Conservation (phyloP, 2,329 filamentous ascomycete species). For the Elsinoe necatrix region DNA sequence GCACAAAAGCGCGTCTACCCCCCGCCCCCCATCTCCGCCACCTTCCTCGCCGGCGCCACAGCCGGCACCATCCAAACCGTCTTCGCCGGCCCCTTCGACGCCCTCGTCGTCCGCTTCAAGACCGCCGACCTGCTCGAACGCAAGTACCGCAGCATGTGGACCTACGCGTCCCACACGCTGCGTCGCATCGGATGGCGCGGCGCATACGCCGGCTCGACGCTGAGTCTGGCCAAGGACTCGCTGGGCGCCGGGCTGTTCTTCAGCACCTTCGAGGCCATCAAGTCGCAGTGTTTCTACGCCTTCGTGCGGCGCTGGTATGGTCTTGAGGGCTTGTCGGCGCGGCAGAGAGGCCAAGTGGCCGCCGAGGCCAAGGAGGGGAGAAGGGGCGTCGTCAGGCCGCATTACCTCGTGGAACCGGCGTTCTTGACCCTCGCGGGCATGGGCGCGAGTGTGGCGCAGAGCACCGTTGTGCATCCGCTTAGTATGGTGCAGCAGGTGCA, state of each 20-base stretch:
- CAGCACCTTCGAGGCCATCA: slow-evolving; percentile 65
- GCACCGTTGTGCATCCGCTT: slow-evolving; percentile 62
- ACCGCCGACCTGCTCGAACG: slow-evolving; percentile 51
- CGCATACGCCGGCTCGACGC: slow-evolving; percentile 63
- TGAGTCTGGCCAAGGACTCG: slow-evolving; percentile 62
- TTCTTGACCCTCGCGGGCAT: slow-evolving; percentile 64
- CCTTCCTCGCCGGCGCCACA: slow-evolving; percentile 61
- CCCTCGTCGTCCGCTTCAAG: slow-evolving; percentile 65
- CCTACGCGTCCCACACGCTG: slow-evolving; percentile 58
- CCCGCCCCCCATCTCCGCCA: slow-evolving; percentile 54
- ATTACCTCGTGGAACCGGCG: slow-evolving; percentile 65
- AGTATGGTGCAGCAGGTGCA: slow-evolving; percentile 63
- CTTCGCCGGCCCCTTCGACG: slow-evolving; percentile 65
- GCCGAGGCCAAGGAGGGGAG: slow-evolving; percentile 24
- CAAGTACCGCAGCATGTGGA: slow-evolving; percentile 62
- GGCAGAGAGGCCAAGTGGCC: slow-evolving; percentile 26
- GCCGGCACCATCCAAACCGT: slow-evolving; percentile 63
- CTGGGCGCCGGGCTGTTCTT: slow-evolving; percentile 66
- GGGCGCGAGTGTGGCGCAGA: slow-evolving; percentile 59
- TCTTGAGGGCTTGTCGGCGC: slow-evolving; percentile 27
- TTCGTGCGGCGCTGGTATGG: slow-evolving; percentile 66
- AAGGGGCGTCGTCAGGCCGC: slow-evolving; percentile 54
- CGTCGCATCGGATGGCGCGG: slow-evolving; percentile 64
- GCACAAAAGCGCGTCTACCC: slow-evolving; percentile 59
- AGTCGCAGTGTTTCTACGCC: slow-evolving; percentile 62